Evolutionary conservation across 176 grass and related monocot genomes (phyloP), one percentile per base, ranked within the genome.

Genomic region (Chloris gayana): DNA sequence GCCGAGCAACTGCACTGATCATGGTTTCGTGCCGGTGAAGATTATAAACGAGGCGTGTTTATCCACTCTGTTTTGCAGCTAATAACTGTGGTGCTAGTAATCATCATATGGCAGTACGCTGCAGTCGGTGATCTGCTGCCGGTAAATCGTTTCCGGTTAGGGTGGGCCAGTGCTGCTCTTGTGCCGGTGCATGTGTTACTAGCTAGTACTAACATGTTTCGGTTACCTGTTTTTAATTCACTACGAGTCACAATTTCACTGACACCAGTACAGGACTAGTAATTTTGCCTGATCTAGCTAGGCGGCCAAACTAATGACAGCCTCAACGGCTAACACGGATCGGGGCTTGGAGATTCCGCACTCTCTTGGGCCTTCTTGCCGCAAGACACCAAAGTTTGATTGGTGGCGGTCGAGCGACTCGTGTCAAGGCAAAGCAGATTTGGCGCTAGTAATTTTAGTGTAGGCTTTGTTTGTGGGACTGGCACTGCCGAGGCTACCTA

Each of bases 281-380:
- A 35, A 7, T 25, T 79, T 65, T 54, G 42, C 35, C 58, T 27
- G 41, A 64, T 50, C 27, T 60, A 69, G 62, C 54, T 75, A 72
- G 4, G 37, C 38, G 2, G 81, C 79, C 63, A 64, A 15, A 41
- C 11, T 19, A 14, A 37, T 34, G 19, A 14, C 15, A 31, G 15
- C 30, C 34, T 61, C 39, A 75, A 61, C 30, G 64, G 62, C 38
- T 69, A 70, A 69, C 4, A 13, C n/a, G 8, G 19, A 14, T 32
- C 49, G 56, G n/a, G 64, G 64, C 34, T 37, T 50, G 30, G 78
- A 45, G 86, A 89, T 77, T 86, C 86, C 70, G 3, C 11, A 9
- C 12, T 30, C 70, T 27, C 66, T 86, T 80, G 80, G 83, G 84
- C 66, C 30, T 66, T 92, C 61, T 51, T 17, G 78, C 35, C 22